These are phyloP conservation scores for Ceratocystis eucalypticola DNA, from an alignment of 2,329 filamentous ascomycete species.

Conservation along the genomic window DNA sequence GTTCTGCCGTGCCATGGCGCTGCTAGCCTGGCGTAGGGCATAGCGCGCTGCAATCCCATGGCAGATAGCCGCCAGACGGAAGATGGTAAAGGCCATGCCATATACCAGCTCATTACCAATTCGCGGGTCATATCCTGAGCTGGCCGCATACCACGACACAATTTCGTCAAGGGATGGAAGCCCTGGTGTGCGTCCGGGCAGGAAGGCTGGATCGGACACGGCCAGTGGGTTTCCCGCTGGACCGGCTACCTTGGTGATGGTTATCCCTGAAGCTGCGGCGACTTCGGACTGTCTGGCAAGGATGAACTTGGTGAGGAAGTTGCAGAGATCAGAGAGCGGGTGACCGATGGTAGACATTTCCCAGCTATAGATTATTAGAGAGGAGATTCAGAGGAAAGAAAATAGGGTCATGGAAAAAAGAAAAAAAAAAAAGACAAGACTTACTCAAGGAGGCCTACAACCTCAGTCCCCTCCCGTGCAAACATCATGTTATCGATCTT, in stretches of 20 bases:
- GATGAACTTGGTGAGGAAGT: conserved; percentile 44
- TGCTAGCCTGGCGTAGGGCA: conserved; percentile 78
- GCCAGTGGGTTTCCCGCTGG: conserved; percentile 20
- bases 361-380: conserved; percentile 44
- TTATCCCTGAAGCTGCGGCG: conserved; percentile 21
- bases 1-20: conserved; percentile 62
- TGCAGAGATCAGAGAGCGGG: conserved; percentile 78
- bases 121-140: conserved; percentile 57
- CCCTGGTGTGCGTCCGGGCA: conserved; percentile 50
- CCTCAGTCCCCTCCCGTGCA: conserved; percentile 71
- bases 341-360: conserved; percentile 98
- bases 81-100: conserved; percentile 50
- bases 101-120: conserved; percentile 40
- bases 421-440: conserved; percentile 26
- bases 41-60: conserved; percentile 89
- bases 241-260: conserved; percentile 21
- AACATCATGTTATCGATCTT: conserved; percentile 90
- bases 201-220: conserved; percentile 38
- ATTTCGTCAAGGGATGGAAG: conserved; percentile 36
- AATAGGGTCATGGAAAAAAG: neutral
- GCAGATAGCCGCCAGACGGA: conserved; percentile 47
- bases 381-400: neutral
- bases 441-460: conserved; percentile 83
- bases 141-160: conserved; percentile 30
- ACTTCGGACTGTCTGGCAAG: conserved; percentile 24